Base-by-base conservation (phyloP, 345 rosid genomes). In the Melaleuca alternifolia region DNA sequence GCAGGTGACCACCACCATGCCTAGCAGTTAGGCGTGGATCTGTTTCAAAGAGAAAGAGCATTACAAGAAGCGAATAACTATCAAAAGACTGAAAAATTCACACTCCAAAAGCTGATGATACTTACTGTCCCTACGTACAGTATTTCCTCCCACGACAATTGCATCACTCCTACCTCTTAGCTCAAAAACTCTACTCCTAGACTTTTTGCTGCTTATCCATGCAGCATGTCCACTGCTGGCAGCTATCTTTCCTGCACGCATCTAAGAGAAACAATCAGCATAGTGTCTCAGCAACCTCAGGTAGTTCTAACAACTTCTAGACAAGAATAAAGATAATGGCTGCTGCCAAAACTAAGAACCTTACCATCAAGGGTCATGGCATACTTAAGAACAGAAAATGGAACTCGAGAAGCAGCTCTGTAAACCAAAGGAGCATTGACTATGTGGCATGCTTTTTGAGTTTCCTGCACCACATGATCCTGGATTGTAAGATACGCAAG, bases 321-420 rank as follows among this genome's bases (percentile, higher is more conserved):
- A 28, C 54, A 48, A 16, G 44, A 10, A 21, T 51, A 62, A 16
- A 82, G 88, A 24, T 37, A 71, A 71, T 41, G 26, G 20, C 7
- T 71, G 48, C 79, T 9, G 79, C 48, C 79, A 71, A 33, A 71
- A 18, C 46, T 82, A 85, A 52, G 65, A 86, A 77, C 81, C 93
- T 91, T 89, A 97, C 99, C 99, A 88, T 97, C 99, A 88, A 96
- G 96, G 79, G 99, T 95, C 96, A 97, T 97, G 28, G 99, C 99
- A 90, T 96, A 97, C 94, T 97, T 97, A 59, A 97, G 94, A 88
- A 94, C 92, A 83, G 98, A 96, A 89, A 94, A 97, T 30, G 99
- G 99, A 90, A 96, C 95, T 11, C 90, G 93, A 89, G 97, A 94
- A 89, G 94, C 90, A 41, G 97, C 98, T 93, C 94, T 94, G 83